These are phyloP conservation scores for Vitis amurensis DNA, from an alignment of 164 flowering plant genomes.

Conservation along the genomic window DNA sequence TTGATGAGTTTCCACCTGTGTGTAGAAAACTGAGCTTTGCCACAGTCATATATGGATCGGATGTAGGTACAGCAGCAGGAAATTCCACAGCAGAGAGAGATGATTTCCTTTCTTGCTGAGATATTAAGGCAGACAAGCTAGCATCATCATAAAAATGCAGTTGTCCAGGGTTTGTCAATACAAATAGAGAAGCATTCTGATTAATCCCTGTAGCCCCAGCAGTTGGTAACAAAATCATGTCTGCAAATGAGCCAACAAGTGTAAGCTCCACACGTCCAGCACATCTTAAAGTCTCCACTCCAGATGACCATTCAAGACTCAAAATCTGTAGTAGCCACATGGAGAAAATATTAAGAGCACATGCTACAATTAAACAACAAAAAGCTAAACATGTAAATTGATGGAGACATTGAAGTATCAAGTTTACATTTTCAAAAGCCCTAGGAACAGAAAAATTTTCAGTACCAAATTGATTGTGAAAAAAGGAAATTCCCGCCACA, in stretches of 20 bases:
- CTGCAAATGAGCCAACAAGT: constrained; percentile 81
- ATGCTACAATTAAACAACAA: too few relatives aligned
- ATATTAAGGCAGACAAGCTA: constrained; percentile 38
- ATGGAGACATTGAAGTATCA: too few relatives aligned
- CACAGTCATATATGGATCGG: constrained; percentile 62
- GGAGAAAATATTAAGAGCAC: too few relatives aligned
- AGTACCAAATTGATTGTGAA: too few relatives aligned
- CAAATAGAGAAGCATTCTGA: constrained; percentile 49
- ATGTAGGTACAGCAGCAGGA: constrained; percentile 54
- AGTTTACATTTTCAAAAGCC: too few relatives aligned
- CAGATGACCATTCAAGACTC: constrained; percentile 80
- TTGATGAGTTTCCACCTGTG: constrained; percentile 33
- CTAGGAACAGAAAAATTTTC: too few relatives aligned
- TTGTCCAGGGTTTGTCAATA: constrained; percentile 84
- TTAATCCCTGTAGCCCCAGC: constrained; percentile 36
- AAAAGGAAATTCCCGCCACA: too few relatives aligned
- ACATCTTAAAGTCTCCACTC: constrained; percentile 62
- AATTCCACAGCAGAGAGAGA: constrained; percentile 46
- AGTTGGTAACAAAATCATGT: constrained; percentile 69
- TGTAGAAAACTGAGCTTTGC: constrained; percentile 47
- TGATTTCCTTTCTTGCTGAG: constrained; percentile 38
- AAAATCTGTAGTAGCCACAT: constrained; percentile 51
- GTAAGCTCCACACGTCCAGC: constrained; percentile 60
- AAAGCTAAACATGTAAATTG: too few relatives aligned
- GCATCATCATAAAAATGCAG: constrained; percentile 56